Conservation (phyloP, 2,329 filamentous ascomycete genomes). For the Colletotrichum simmondsii region DNA sequence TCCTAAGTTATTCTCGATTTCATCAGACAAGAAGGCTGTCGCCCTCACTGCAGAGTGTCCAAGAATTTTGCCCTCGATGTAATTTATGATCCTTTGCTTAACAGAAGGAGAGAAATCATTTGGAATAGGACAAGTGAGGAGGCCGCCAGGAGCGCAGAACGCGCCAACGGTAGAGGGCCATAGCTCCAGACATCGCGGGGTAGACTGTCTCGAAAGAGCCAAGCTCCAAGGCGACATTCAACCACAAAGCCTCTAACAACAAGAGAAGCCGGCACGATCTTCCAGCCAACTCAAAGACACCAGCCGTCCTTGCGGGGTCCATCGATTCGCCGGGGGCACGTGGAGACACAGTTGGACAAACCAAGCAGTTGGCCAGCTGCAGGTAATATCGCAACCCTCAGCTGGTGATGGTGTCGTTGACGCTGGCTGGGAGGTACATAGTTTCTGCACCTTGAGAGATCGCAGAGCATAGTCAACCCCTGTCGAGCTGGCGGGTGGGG, state of each 20-base stretch:
- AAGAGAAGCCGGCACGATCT: background rate
- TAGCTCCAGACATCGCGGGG: background rate
- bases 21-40: too few species aligned
- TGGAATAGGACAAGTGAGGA: background rate
- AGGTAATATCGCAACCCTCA: background rate
- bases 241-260: background rate
- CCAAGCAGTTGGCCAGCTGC: background rate
- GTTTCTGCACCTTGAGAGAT: background rate
- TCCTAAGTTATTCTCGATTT: too few species aligned
- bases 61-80: too few species aligned
- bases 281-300: background rate
- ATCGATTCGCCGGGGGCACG: background rate
- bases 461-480: background rate
- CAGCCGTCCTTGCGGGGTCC: background rate
- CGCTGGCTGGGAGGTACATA: too few species aligned
- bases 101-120: background rate
- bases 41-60: too few species aligned
- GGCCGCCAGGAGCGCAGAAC: background rate
- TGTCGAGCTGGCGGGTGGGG: conserved; percentile 12
- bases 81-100: too few species aligned
- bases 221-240: background rate
- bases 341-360: background rate
- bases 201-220: background rate
- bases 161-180: background rate
- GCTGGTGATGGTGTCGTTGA: background rate